Evolutionary conservation across 2,329 filamentous ascomycete species (phyloP).

Genomic region (Fonsecaea multimorphosa): DNA sequence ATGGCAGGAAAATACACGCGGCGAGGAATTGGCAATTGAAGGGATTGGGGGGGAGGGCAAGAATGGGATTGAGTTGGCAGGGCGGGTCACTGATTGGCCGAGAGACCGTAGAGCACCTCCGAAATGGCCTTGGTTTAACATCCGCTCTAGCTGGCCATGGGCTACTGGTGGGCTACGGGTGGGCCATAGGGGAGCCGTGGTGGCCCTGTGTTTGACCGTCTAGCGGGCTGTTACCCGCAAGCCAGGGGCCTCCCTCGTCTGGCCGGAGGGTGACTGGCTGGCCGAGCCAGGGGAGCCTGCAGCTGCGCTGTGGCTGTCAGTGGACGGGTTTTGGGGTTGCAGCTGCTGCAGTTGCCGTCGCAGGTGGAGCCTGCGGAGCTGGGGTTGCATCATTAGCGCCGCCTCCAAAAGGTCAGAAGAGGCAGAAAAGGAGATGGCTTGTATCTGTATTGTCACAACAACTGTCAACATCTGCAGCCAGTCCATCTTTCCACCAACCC

Average conservation of each 20-base stretch:
- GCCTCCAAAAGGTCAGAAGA: conserved; percentile 3
- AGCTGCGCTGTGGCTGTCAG: conserved; percentile 11
- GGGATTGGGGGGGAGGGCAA: conserved; percentile 19
- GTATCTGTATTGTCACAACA: conserved; percentile 20
- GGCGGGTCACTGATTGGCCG: conserved; percentile 20
- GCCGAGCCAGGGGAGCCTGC: conserved; percentile 12
- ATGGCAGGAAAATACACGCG: conserved; percentile 34
- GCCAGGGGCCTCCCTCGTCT: conserved; percentile 3
- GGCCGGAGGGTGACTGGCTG: conserved; percentile 7
- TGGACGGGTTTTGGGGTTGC: conserved; percentile 16
- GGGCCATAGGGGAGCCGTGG: conserved; percentile 4
- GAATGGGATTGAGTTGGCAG: conserved; percentile 16
- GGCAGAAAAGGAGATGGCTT: conserved; percentile 26
- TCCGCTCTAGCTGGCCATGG: conserved; percentile 6
- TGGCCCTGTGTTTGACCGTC: conserved; percentile 13
- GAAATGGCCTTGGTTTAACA: conserved; percentile 17
- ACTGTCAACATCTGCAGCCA: neutral
- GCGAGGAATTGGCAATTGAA: conserved; percentile 26
- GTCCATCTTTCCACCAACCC: conserved; percentile 21
- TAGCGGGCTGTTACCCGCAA: conserved; percentile 2
- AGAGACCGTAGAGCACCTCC: conserved; percentile 13
- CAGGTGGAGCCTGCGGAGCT: conserved; percentile 25
- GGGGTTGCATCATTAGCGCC: conserved; percentile 27
- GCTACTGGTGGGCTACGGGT: too few species aligned
- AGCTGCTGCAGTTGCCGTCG: conserved; percentile 23